These are phyloP conservation scores for Yamadazyma jaroonii DNA, from an alignment of 1,139 yeast genomes.

Conservation along the genomic window DNA sequence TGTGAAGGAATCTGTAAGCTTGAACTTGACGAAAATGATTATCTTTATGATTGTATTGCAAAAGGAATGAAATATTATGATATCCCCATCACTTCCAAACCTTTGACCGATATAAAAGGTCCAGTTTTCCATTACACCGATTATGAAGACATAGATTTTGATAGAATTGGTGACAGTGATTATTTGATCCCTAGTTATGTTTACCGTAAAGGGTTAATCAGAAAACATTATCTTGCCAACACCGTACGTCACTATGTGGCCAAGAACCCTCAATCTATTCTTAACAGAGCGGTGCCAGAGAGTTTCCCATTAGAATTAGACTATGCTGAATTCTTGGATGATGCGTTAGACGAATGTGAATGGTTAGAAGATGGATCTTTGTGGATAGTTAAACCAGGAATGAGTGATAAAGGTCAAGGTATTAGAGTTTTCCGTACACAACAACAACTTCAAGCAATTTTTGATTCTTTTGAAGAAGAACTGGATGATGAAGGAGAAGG, in stretches of 20 bases:
- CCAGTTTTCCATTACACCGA: constrained; percentile 75
- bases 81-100: constrained; percentile 27
- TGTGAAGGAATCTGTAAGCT: constrained; percentile 21
- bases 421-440: constrained; percentile 76
- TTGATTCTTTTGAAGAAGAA: constrained; percentile 75
- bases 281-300: constrained; percentile 65
- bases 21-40: constrained; percentile 40
- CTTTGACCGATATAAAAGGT: constrained; percentile 18
- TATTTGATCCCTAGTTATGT: constrained; percentile 80
- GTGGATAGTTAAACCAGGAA: constrained; percentile 92
- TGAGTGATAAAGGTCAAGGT: constrained; percentile 98
- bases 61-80: constrained; percentile 35
- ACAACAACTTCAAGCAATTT: constrained; percentile 76
- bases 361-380: constrained; percentile 69
- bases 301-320: constrained; percentile 85
- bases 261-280: constrained; percentile 68
- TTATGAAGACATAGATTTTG: constrained; percentile 85
- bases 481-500: constrained; percentile 56
- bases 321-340: constrained; percentile 94
- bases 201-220: constrained; percentile 80
- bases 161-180: constrained; percentile 40
- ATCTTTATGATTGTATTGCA: constrained; percentile 57
- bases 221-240: constrained; percentile 85
- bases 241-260: constrained; percentile 71
- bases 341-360: constrained; percentile 88